phyloP scores from a whole-genome alignment of 805 yeast genomes.

The Kazachstania martiniae region DNA sequence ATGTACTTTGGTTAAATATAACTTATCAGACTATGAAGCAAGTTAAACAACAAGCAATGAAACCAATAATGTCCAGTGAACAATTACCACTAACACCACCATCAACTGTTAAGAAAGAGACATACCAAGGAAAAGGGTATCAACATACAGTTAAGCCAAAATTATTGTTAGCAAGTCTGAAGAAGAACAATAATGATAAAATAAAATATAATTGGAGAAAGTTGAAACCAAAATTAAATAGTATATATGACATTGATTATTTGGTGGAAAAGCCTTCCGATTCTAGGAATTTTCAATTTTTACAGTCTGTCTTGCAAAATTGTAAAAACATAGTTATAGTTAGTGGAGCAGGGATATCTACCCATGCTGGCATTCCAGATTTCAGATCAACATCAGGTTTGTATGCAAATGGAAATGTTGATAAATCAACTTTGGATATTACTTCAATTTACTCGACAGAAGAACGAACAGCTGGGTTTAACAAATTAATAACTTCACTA shows the following conservation, averaged over 20 bases:
- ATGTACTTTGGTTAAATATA: background rate
- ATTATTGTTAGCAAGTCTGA: conserved; percentile 7
- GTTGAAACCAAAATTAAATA: conserved; percentile 38
- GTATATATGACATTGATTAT: conserved; percentile 31
- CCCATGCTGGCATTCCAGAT: conserved; percentile 85
- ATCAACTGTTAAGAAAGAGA: conserved; percentile 1
- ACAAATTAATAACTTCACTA: conserved; percentile 59
- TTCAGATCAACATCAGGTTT: conserved; percentile 78
- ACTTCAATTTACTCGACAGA: conserved; percentile 61
- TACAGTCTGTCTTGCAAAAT: conserved; percentile 42
- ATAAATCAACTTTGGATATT: conserved; percentile 64
- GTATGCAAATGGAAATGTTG: conserved; percentile 36
- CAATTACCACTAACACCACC: conserved; percentile 16
- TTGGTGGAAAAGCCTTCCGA: conserved; percentile 7
- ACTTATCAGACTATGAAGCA: background rate
- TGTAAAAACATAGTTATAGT: conserved; percentile 53
- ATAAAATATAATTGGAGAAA: conserved; percentile 14
- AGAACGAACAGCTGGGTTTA: conserved; percentile 52
- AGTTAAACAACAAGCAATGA: background rate
- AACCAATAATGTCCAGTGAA: background rate
- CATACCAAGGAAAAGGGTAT: background rate
- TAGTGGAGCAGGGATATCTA: conserved; percentile 88
- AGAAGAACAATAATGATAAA: too few relatives aligned
- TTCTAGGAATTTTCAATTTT: conserved; percentile 31
- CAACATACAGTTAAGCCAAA: background rate